Evolutionary conservation across 1,139 yeast species (phyloP), one percentile per base, ranked within the genome.

Genomic region (Sugiyamaella paludigena): DNA sequence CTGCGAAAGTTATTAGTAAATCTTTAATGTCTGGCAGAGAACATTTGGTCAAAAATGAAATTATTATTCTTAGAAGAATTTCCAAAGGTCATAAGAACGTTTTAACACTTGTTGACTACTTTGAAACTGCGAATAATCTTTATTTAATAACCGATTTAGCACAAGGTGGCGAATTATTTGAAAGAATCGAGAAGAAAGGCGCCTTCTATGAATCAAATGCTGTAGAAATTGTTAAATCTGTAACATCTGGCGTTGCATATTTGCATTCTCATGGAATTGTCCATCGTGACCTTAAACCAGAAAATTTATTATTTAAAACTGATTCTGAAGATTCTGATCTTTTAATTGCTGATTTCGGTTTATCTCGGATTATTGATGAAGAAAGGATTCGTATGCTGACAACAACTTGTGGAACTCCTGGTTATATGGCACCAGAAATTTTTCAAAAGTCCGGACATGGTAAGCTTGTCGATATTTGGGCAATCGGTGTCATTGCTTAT

Each of bases 261-360:
- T 74, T 91, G 57, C 98, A 91, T 65, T 72, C 76, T 9, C 80
- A 84, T 57, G 87, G 88, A 41, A 80, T 91, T 48, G 94, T 88
- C 11, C 98, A 92, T 67, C 77, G 98, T 47, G 98, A 92, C 67
- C 74, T 92, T 56, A 92, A 92, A 67, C 97, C 98, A 0, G 98
- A 92, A 64, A 92, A 92, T 61, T 79, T 92, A 47, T 71, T 92
- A 50, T 74, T 91, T 53, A 64, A 67, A 31, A 67, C 73, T 6
- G 59, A 66, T 19, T 72, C 66, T 41, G 70, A 66, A 43, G 70
- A 76, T 36, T 75, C 76, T 38, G 80, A 76, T 57, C 66, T 84
- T 43, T 71, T 85, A 42, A 71, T 85, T 46, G 91, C 87, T 2
- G 94, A 85, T 66, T 85, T 84, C 66, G 92, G 94, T 1, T 69